Base-by-base conservation (phyloP, 2,329 filamentous ascomycete species). In the Stagonosporopsis vannaccii region DNA sequence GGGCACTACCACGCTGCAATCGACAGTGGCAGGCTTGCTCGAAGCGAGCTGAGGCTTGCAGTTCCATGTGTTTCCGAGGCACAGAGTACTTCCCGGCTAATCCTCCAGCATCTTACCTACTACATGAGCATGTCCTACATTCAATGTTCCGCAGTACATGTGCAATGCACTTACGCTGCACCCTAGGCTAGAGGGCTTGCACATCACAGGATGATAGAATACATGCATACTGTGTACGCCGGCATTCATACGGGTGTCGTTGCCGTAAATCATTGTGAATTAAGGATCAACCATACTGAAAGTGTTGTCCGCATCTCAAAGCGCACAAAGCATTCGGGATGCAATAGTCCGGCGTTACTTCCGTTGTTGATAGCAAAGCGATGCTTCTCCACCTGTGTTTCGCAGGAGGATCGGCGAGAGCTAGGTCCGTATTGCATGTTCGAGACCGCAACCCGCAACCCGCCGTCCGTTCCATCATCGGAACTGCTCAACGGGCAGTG, bases 391-490 rank as follows among this genome's bases (percentile, higher is more conserved):
- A 48, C 26, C 15, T 33, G n/a, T 33, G 32, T 25, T 56, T 43
- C 25, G 37, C 32, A 46, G 26, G 45, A 59, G 53, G 63, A 64
- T 62, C 61, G 51, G 57, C 61, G 56, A 41, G 48, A 50, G 48
- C 60, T 66, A 66, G 64, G 59, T 63, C 65, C 67, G 67, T 66
- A 65, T 68, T 59, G 64, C 53, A 57, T 36, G 59, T 63, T 63
- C 61, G 57, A 53, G 66, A 68, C 58, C 61, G 55, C 57, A 52
- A 56, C 40, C 58, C 54, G 55, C 51, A 39, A 54, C 30, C 26
- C 46, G 47, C 58, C 52, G 48, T 65, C 39, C 43, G 35, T 48
- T 43, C 53, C 36, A 51, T 36, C 25, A 13, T 51, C 53, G 42
- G 47, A 47, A 43, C 42, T 23, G n/a, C 30, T 26, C 36, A 43